Evolutionary conservation across 495 filamentous ascomycete species (phyloP), one percentile per base, ranked within the genome.

Genomic region (Baudoinia panamericana): DNA sequence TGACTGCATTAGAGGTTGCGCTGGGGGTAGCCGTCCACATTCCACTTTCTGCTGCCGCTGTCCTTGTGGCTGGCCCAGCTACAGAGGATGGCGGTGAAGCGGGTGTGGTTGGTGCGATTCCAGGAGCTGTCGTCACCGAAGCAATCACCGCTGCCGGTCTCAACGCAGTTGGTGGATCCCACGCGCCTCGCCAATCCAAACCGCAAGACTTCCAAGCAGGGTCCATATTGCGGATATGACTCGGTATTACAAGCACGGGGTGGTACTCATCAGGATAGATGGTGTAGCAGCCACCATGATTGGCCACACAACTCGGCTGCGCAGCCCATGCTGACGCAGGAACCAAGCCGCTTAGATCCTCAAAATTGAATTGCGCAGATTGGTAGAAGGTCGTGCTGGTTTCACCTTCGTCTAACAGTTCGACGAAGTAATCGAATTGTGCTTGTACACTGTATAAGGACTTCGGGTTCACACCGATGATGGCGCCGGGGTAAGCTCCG

Each of bases 151-250:
- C 24, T 8, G 4, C 5, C 15, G 36, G 22, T 26, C 4, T 4
- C 24, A 39, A 30, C 13, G 48, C 43, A 15, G 43, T 18, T 11
- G 48, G 48, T 2, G 48, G 48, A 34, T 51, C 48, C 22, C 36
- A 51, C 12, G 36, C 17, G 9, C 43, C 48, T 11, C 43, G 41
- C 38, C 30, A 28, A 21, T 46, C 38, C 5, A 46, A 41, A 8
- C 17, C 24, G 34, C 48, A 51, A 3, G 24, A 36, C 31, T 34
- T 38, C 48, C 48, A 51, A 10, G 36, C 37, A 6, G 43, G 38
- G 24, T 51, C 48, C 11, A 51, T 32, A 26, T 29, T 20, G 2
- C 48, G 48, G 7, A 51, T 38, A 28, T 51, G 25, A 8, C 30
- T 25, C 4, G 48, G 48, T 34, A 51, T 28, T 1, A 46, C 33